Base-by-base conservation (phyloP, 306 rosid genomes). In the Gastrolobium villosum region DNA sequence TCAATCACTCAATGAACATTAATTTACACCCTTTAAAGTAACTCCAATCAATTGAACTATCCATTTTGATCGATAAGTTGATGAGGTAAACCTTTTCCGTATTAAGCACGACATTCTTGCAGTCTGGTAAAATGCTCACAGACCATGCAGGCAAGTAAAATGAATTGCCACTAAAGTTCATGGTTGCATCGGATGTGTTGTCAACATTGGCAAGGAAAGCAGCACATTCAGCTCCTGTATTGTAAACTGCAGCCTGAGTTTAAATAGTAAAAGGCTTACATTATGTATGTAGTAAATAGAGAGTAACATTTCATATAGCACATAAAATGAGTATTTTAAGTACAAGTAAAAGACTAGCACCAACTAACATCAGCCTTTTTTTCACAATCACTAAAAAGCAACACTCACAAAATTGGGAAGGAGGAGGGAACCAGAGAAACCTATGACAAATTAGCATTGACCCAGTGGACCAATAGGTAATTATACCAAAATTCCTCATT, bases 121-220 rank as follows among this genome's bases (percentile, higher is more conserved):
- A 95, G 80, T 95, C 99, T 0, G 99, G 99, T 84, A 95, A 83
- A 72, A 93, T 93, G 94, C 99, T 95, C 60, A 95, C 98, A 64
- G 99, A 95, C 99, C 99, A 95, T 10, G 98, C 94, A 5, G 98
- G 99, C 85, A 95, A 86, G 53, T 72, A 61, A 88, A 92, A 91
- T 55, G 92, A 87, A 69, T 91, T 89, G 20, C 97, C 98, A 36
- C 81, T 91, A 74, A 93, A 95, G 6, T 86, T 81, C 77, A 86
- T 94, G 1, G 88, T 88, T 83, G 90, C 90, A 50, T 88, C 98
- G 10, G 95, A 86, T 36, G 78, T 52, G 49, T 88, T 93, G 28
- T 20, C 26, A 20, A 78, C 62, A 56, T 93, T 95, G 76, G 99
- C 96, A 60, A 95, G 98, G 82, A 95, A 95, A 46, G 99, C 98